Percentiles rank a stretch among this genome's conserved stretches.
phyloP scores from a whole-genome alignment of 2,329 filamentous ascomycete genomes.

The Ophiostoma sp. region DNA sequence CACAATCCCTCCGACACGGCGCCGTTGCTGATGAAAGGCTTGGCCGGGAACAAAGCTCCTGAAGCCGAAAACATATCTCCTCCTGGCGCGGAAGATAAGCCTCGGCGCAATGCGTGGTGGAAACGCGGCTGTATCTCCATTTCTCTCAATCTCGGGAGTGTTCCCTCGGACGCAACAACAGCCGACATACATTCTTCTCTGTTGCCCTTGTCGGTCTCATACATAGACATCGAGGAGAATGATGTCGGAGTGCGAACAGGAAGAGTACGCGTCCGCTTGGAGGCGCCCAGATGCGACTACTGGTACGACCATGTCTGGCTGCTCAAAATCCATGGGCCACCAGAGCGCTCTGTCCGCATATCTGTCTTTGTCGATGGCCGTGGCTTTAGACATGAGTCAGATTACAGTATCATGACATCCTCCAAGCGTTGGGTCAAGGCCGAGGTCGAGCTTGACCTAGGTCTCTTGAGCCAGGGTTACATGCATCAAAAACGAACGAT shows the following conservation, averaged over 20 bases:
- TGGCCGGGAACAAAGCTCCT: not conserved
- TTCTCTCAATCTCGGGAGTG: slow-evolving; percentile 33
- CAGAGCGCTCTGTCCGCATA: not conserved
- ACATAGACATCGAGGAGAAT: slow-evolving; percentile 51
- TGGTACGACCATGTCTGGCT: slow-evolving; percentile 37
- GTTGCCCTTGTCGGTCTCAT: slow-evolving; percentile 27
- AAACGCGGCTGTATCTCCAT: slow-evolving; percentile 17
- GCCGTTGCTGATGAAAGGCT: not conserved
- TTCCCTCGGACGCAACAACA: slow-evolving; percentile 34
- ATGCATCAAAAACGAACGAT: slow-evolving; percentile 50
- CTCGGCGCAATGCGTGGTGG: slow-evolving; percentile 4
- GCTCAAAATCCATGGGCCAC: slow-evolving; percentile 13
- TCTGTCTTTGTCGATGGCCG: slow-evolving; percentile 18
- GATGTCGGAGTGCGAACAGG: slow-evolving; percentile 36
- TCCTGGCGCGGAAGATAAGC: slow-evolving; percentile 22
- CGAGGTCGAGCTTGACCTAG: slow-evolving; percentile 40
- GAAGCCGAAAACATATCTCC: not conserved
- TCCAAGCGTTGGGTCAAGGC: slow-evolving; percentile 27
- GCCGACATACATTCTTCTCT: slow-evolving; percentile 50
- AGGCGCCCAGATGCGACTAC: slow-evolving; percentile 47
- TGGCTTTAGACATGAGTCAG: slow-evolving; percentile 17
- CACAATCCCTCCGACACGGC: not conserved
- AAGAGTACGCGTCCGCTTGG: slow-evolving; percentile 50
- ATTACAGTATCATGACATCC: slow-evolving; percentile 23
- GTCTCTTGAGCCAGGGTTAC: slow-evolving; percentile 57